These are phyloP conservation scores for Neonothopanus nambi DNA, from an alignment of 1,284 basidiomycete genomes.

Conservation along the genomic window DNA sequence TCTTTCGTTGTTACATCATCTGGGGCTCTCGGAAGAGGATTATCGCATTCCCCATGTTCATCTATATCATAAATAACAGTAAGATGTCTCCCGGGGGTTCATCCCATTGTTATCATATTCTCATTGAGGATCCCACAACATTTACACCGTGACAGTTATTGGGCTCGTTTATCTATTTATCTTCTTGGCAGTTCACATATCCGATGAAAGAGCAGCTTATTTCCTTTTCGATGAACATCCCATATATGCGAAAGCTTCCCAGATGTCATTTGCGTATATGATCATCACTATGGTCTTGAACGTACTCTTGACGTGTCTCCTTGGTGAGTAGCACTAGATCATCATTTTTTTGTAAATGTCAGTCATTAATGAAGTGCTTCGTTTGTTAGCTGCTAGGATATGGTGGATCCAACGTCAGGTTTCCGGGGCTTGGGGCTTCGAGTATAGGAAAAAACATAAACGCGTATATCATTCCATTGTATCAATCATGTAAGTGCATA, in stretches of 20 bases:
- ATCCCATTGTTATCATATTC: no score
- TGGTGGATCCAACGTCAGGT: neutral
- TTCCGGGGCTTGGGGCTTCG: no score
- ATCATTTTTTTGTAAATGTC: neutral
- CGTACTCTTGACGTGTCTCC: neutral
- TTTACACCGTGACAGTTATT: neutral
- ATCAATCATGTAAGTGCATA: slow-evolving; percentile 1
- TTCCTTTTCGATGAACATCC: neutral
- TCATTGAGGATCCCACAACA: neutral
- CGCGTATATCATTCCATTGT: no score
- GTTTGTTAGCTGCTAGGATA: slow-evolving; percentile 7
- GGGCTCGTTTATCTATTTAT: neutral
- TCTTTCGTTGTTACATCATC: slow-evolving; percentile 3
- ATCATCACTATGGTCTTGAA: neutral
- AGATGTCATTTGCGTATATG: neutral
- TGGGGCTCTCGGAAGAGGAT: neutral
- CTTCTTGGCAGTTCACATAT: neutral
- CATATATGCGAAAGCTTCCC: neutral
- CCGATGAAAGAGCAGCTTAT: neutral
- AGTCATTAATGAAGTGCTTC: no score
- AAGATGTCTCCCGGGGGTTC: no score
- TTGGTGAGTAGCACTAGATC: neutral
- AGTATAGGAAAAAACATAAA: no score
- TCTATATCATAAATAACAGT: neutral
- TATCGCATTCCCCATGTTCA: neutral